Base-by-base conservation (phyloP, 1,139 yeast genomes). In the Blastobotrys buckinghamii region DNA sequence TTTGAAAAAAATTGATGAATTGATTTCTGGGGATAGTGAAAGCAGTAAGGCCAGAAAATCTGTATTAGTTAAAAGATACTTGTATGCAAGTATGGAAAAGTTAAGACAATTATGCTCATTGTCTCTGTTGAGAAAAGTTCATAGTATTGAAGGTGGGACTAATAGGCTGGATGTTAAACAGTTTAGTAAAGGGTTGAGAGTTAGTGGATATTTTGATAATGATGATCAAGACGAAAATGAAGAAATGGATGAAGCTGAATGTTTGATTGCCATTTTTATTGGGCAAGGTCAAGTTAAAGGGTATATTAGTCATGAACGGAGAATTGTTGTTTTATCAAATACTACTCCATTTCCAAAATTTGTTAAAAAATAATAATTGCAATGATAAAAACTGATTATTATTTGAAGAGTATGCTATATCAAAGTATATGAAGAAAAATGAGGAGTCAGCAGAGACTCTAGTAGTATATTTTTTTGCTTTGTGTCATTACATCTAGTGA, bases 271-370 rank as follows among this genome's bases (percentile, higher is more conserved):
- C 0, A 77, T 77, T 50, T 67, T 85, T 58, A 87, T 90, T 16
- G 71, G 75, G 45, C 68, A 66, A 39, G 86, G 87, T 10, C 69
- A 69, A 49, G 71, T 89, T 51, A 88, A 85, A 67, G 97, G 97
- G 1, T 90, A 89, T 64, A 68, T 90, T 22, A 84, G 95, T 7
- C 94, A 87, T 61, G 77, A 80, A 15, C 79, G 84, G 58, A 72
- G 79, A 48, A 84, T 86, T 51, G 70, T 89, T 27, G 96, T 90
- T 15, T 67, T 90, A 50, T 83, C 95, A 57, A 86, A 84, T 63
- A 77, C 74, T 26, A 78, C 78, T 29, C 82, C 96, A 2, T 90
- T 90, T 61, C 95, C 94, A 13, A 22, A 7, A n/a, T 39, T 38
- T 16, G 7, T 5, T 4, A 12, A 19, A 10, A 10, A 40, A 15